Conservation (phyloP, 139 green algal species). For the Dunaliella primolecta region DNA sequence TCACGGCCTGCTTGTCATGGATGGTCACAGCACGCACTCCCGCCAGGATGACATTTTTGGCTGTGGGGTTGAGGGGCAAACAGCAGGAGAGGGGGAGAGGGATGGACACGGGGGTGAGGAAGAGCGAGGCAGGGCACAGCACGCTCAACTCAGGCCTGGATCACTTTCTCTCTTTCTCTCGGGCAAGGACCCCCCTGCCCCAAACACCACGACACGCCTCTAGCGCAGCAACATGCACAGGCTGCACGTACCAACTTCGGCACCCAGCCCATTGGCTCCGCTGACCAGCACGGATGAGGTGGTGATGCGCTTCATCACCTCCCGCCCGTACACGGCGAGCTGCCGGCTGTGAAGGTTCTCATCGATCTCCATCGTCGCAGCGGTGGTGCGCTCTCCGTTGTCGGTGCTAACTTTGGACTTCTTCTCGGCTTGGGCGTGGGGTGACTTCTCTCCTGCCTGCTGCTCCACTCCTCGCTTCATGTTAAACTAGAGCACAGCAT, state of each 20-base stretch:
- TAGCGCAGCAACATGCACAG: too few relatives aligned
- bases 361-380: conserved; percentile 69
- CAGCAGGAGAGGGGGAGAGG: background rate
- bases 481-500: too few relatives aligned
- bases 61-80: too few relatives aligned
- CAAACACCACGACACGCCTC: too few relatives aligned
- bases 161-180: too few relatives aligned
- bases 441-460: background rate
- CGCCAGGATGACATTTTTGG: conserved; percentile 98
- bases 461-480: background rate
- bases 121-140: background rate
- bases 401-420: background rate
- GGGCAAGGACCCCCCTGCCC: too few relatives aligned
- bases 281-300: conserved; percentile 79
- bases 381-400: background rate
- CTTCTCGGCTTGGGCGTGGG: background rate
- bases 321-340: conserved; percentile 96
- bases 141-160: too few relatives aligned
- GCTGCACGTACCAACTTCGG: conserved; percentile 82
- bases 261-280: conserved; percentile 83
- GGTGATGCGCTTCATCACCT: conserved; percentile 89
- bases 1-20: conserved; percentile 65
- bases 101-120: background rate
- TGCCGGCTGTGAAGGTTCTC: conserved; percentile 96
- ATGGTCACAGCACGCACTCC: conserved; percentile 90